These are phyloP conservation scores for Diaporthe longicolla DNA, from an alignment of 2,329 filamentous ascomycete species.

Conservation along the genomic window DNA sequence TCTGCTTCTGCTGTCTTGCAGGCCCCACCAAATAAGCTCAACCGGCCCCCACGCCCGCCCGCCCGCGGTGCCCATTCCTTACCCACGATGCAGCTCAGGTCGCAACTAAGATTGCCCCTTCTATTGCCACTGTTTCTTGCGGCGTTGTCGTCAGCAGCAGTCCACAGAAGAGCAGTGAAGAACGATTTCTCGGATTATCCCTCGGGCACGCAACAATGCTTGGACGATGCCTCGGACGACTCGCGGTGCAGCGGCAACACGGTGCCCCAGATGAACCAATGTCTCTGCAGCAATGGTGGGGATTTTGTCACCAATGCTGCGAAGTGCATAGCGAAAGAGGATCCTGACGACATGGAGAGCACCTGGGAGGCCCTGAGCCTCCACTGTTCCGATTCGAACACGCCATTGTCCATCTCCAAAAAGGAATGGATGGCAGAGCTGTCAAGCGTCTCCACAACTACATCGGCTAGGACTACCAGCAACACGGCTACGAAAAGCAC, in stretches of 20 bases:
- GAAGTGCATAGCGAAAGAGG: conserved; percentile 58
- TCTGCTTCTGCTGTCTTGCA: conserved; percentile 26
- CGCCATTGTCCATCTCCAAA: conserved; percentile 59
- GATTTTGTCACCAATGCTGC: conserved; percentile 64
- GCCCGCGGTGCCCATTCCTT: neutral
- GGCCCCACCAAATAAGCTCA: conserved; percentile 28
- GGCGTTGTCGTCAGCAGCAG: conserved; percentile 44
- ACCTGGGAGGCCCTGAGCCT: conserved; percentile 60
- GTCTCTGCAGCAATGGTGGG: conserved; percentile 64
- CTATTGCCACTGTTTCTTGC: conserved; percentile 48
- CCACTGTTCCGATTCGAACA: conserved; percentile 61
- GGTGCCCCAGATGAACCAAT: conserved; percentile 59
- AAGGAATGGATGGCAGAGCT: conserved; percentile 57
- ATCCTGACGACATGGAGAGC: conserved; percentile 54
- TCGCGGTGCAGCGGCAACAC: conserved; percentile 59
- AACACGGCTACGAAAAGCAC: conserved; percentile 44
- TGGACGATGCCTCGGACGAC: conserved; percentile 56
- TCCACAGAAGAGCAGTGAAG: conserved; percentile 47
- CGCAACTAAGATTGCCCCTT: conserved; percentile 42
- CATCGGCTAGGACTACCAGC: conserved; percentile 41
- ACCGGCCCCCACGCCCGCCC: conserved; percentile 12
- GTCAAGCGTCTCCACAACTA: conserved; percentile 40
- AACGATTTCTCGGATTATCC: conserved; percentile 63
- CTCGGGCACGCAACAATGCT: conserved; percentile 57
- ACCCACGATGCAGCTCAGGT: conserved; percentile 21